Percentiles rank a stretch among this genome's conserved stretches.
Conservation (phyloP, 73 alveolate genomes). For the Durusdinium trenchii region DNA sequence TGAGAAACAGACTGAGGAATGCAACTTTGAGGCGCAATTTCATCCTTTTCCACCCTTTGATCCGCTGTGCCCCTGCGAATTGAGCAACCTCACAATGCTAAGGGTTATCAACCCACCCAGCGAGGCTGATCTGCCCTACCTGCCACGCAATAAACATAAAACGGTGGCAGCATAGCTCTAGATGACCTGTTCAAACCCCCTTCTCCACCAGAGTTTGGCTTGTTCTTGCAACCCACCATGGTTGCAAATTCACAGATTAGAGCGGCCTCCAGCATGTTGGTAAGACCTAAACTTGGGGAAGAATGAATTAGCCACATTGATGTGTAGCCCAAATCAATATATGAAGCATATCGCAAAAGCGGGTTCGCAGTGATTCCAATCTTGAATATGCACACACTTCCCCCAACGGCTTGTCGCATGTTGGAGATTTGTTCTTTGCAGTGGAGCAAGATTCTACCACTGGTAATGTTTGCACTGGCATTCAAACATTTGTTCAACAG, state of each 20-base stretch:
- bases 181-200: not conserved
- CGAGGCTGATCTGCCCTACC: not conserved
- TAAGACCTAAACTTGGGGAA: not conserved
- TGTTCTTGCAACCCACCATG: not conserved
- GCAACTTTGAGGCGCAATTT: no score
- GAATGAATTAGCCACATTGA: slow-evolving; percentile 6
- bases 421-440: not conserved
- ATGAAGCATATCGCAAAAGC: not conserved
- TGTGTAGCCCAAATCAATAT: not conserved
- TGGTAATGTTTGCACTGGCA: not conserved
- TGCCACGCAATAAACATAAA: not conserved
- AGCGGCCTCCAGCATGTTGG: slow-evolving; percentile 47
- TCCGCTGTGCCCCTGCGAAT: not conserved
- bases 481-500: slow-evolving; percentile 5
- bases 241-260: not conserved
- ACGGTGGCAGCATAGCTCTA: not conserved
- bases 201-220: not conserved
- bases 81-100: not conserved
- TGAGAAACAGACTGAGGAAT: no score
- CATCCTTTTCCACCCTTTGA: not conserved
- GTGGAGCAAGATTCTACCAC: not conserved
- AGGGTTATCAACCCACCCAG: not conserved
- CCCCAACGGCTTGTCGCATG: not conserved
- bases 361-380: slow-evolving; percentile 38
- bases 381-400: not conserved